These are phyloP conservation scores for Wickerhamiella kurtzmanii DNA, from an alignment of 805 yeast species.

Conservation along the genomic window DNA sequence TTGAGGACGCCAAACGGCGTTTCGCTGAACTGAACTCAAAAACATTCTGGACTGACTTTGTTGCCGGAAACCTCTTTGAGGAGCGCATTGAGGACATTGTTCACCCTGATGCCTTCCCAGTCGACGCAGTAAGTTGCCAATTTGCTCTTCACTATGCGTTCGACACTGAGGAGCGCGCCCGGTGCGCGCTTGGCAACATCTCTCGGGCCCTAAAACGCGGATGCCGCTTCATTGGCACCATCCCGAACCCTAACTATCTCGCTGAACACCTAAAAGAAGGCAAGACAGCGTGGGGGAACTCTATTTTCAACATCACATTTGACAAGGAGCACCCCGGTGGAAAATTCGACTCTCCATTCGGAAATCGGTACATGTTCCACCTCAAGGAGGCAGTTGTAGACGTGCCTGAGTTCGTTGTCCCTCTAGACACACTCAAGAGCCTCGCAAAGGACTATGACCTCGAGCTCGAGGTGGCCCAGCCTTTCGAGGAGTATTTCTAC, in stretches of 20 bases:
- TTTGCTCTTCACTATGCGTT: conserved; percentile 93
- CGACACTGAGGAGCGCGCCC: conserved; percentile 67
- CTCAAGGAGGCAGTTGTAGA: conserved; percentile 89
- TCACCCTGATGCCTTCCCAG: conserved; percentile 64
- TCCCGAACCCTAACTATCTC: conserved; percentile 70
- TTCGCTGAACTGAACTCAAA: conserved; percentile 40
- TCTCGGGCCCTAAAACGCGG: conserved; percentile 64
- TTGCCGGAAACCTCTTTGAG: conserved; percentile 86
- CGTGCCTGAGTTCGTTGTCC: conserved; percentile 94
- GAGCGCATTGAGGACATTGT: conserved; percentile 54
- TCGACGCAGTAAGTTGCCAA: conserved; percentile 80
- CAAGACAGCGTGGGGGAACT: conserved; percentile 67
- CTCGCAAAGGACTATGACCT: conserved; percentile 75
- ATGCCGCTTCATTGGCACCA: conserved; percentile 85
- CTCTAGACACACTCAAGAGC: conserved; percentile 74
- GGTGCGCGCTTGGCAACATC: conserved; percentile 59
- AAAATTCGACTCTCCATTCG: conserved; percentile 36
- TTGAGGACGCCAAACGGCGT: conserved; percentile 70
- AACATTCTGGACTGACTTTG: conserved; percentile 63
- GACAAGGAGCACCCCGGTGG: conserved; percentile 42
- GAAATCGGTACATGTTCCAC: conserved; percentile 70
- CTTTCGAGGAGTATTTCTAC: conserved; percentile 70
- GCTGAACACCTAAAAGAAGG: conserved; percentile 40
- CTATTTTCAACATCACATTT: conserved; percentile 67
- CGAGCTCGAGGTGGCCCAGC: conserved; percentile 55